Evolutionary conservation across 805 yeast species (phyloP), one percentile per base, ranked within the genome.

Genomic region (Debaryomyces castellii): DNA sequence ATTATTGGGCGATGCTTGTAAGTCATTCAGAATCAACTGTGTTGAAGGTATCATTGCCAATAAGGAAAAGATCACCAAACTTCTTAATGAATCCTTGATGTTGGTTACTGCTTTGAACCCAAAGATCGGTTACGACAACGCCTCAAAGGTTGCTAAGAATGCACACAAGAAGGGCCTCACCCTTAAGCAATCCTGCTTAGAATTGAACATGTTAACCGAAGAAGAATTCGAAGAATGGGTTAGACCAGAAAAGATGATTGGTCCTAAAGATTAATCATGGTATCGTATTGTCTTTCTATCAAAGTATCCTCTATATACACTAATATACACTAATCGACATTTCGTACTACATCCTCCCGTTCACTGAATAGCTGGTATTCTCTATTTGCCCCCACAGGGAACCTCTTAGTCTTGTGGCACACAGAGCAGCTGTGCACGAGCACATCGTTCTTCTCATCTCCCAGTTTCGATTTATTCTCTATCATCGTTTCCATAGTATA

Each of bases 161-260:
- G 99, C 99, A 40, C 98, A 94, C 83, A 87, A 91, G 77, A 90
- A 94, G 79, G 97, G 97, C 23, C 78, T 92, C 60, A 94, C 99
- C 39, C 81, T 94, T 73, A 94, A 94, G 76, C 87, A 90, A 71
- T 83, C 96, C 51, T 97, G 97, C 50, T 76, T 94, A 58, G 96
- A 94, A 74, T 82, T 94, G 60, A 89, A 89, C 50, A 92, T 85
- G 43, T 78, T 94, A 63, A 77, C 83, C 48, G 83, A 81, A 55
- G 86, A 83, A 67, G 96, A 94, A 74, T 94, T 94, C 59, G 95
- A 91, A 67, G 79, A 89, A 71, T 92, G 96, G 96, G 99, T 94
- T 57, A 83, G 88, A 69, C 99, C 99, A 54, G 98, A 94, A 77
- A 81, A 87, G 64, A 94, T 94, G 99, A 84, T 94, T 73, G 96